Conservation (phyloP, 345 rosid genomes). For the Gossypium longicalyx region DNA sequence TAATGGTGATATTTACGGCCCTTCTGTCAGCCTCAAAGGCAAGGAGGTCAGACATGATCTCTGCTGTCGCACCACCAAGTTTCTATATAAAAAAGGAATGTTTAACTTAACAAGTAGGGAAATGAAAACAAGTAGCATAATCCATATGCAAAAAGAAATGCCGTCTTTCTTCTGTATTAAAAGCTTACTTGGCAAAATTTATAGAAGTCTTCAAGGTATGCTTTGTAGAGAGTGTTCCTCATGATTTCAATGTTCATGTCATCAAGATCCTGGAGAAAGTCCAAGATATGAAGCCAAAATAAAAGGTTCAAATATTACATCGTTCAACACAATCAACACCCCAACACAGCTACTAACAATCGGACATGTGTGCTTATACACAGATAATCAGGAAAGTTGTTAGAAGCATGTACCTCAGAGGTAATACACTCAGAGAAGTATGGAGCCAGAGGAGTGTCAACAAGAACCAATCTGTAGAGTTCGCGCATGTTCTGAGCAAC, state of each 20-base stretch:
- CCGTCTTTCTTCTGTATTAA: constrained; percentile 11
- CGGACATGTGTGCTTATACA: background rate
- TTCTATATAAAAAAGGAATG: constrained; percentile 36
- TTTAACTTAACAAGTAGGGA: background rate
- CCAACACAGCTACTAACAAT: background rate
- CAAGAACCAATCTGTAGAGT: constrained; percentile 95
- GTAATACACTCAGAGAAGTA: constrained; percentile 97
- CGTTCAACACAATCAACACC: background rate
- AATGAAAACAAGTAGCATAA: background rate
- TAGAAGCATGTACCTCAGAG: constrained; percentile 59
- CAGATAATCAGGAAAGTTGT: background rate
- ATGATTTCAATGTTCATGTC: constrained; percentile 97
- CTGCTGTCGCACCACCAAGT: constrained; percentile 97
- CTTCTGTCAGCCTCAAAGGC: constrained; percentile 98
- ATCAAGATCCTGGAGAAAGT: constrained; percentile 70
- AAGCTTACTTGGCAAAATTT: constrained; percentile 83
- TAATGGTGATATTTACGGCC: constrained; percentile 90
- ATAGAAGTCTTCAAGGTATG: constrained; percentile 93
- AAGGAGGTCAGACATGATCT: constrained; percentile 97
- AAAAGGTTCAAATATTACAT: background rate
- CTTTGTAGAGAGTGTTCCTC: constrained; percentile 95
- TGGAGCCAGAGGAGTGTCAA: constrained; percentile 97
- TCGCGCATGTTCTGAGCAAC: constrained; percentile 99
- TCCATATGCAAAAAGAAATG: background rate
- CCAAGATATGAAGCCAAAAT: constrained; percentile 1